Base-by-base conservation (phyloP, 2,329 filamentous ascomycete genomes). In the Fusarium albosuccineum region DNA sequence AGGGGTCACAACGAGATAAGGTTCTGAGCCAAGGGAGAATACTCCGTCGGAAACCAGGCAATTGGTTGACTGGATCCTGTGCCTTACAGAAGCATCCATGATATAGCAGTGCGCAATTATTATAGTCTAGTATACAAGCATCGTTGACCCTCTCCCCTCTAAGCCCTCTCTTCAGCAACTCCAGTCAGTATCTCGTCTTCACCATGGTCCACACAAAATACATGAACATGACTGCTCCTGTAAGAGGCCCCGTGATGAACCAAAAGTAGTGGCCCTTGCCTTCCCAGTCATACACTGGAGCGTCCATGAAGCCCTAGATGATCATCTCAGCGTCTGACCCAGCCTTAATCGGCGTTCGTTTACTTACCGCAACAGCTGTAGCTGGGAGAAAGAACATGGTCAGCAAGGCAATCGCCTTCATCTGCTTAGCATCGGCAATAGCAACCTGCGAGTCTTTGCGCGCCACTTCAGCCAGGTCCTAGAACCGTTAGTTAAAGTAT, bases 371-470 rank as follows among this genome's bases (percentile, higher is more conserved):
- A 14, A 51, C 48, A 16, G 48, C 48, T 6, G 48, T 51, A 30
- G 48, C 22, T 17, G 48, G 45, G 30, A 61, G 53, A 6, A 52
- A 57, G 13, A 42, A 26, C 45, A 57, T 61, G 9, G 58, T 57
- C 30, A 61, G 6, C 4, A 61, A 16, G 6, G 45, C 58, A 34
- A 61, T 61, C 2, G 58, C 58, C 45, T 61, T 61, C 58, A 61
- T 61, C 33, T 61, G 58, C 10, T 57, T 56, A 1, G 53, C 58
- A 29, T 61, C 58, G 11, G 27, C 42, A 29, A 61, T 57, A 5
- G 58, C 52, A 36, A 57, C 44, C 9, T 57, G 50, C 4, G 53
- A 17, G 8, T 61, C 52, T 33, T 33, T 39, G 2, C 53, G 39
- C 9, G 57, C 44, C 16, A 57, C 10, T 17, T 56, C 51, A 9